Percentiles rank a stretch among this genome's conserved stretches.
Conservation (phyloP, 2,329 filamentous ascomycete species). For the Fusarium xylarioides region DNA sequence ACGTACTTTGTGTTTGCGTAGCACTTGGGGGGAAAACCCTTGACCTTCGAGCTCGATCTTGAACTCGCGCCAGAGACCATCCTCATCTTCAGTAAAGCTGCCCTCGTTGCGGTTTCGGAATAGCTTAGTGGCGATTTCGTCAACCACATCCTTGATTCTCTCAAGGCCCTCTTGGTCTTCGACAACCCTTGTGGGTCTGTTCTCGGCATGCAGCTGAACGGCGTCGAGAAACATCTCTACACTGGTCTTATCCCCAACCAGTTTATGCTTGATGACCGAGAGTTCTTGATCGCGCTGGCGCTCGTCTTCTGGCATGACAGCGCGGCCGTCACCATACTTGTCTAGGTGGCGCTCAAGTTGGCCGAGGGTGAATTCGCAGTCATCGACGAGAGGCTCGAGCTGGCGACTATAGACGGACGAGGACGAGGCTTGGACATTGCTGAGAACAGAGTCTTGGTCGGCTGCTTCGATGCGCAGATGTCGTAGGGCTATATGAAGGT, state of each 20-base stretch:
- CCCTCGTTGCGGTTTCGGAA: slow-evolving; percentile 54
- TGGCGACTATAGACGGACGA: slow-evolving; percentile 58
- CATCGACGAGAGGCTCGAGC: slow-evolving; percentile 61
- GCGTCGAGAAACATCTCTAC: slow-evolving; percentile 67
- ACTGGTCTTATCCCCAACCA: slow-evolving; percentile 61
- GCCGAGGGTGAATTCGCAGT: slow-evolving; percentile 63
- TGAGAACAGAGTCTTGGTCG: slow-evolving; percentile 65
- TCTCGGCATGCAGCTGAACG: slow-evolving; percentile 61
- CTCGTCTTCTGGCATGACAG: slow-evolving; percentile 41
- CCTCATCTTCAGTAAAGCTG: slow-evolving; percentile 55
- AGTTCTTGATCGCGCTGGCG: slow-evolving; percentile 51
- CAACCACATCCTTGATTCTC: slow-evolving; percentile 67
- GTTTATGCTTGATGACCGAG: slow-evolving; percentile 54
- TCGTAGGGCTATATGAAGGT: slow-evolving; percentile 64
- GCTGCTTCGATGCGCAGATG: slow-evolving; percentile 67
- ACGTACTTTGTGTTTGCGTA: slow-evolving; percentile 66
- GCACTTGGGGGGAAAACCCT: slow-evolving; percentile 64
- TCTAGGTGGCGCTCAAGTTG: slow-evolving; percentile 64
- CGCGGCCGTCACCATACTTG: slow-evolving; percentile 51
- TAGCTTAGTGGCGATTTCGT: slow-evolving; percentile 63
- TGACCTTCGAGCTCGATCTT: slow-evolving; percentile 65
- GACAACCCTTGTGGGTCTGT: slow-evolving; percentile 46
- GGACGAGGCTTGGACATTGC: slow-evolving; percentile 48
- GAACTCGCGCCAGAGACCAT: slow-evolving; percentile 67
- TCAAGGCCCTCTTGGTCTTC: slow-evolving; percentile 57